Conservation (phyloP, 257 asterid species). For the Datura wrightii region DNA sequence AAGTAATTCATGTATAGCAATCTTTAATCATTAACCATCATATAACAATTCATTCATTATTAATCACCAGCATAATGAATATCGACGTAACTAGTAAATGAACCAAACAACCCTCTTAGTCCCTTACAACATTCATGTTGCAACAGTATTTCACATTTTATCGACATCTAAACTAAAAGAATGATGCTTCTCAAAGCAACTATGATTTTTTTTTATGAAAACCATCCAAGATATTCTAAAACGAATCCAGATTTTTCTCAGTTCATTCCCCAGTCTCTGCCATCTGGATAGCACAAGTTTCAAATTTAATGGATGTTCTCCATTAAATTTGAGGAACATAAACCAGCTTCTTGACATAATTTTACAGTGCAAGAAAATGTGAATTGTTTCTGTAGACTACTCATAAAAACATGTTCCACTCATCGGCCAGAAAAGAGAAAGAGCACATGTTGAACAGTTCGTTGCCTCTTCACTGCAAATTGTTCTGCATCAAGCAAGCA, state of each 20-base stretch:
- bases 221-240: background rate
- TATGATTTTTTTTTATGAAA: background rate
- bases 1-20: background rate
- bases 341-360: background rate
- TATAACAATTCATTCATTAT: background rate
- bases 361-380: background rate
- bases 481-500: no score
- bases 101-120: background rate
- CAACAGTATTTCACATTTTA: background rate
- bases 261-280: background rate
- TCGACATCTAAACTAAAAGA: slow-evolving; percentile 5
- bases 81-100: background rate
- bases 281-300: background rate
- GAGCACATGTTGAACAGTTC: background rate
- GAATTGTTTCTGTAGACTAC: background rate
- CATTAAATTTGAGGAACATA: background rate
- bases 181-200: background rate
- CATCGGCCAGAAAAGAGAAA: background rate
- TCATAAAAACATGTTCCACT: background rate
- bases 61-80: background rate
- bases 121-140: background rate
- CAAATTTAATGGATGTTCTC: background rate
- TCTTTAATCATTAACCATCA: background rate
- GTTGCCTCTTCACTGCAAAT: no score
- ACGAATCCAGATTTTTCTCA: background rate